These are phyloP conservation scores for Mariannaea sp. DNA, from an alignment of 2,329 filamentous ascomycete genomes.

Conservation along the genomic window DNA sequence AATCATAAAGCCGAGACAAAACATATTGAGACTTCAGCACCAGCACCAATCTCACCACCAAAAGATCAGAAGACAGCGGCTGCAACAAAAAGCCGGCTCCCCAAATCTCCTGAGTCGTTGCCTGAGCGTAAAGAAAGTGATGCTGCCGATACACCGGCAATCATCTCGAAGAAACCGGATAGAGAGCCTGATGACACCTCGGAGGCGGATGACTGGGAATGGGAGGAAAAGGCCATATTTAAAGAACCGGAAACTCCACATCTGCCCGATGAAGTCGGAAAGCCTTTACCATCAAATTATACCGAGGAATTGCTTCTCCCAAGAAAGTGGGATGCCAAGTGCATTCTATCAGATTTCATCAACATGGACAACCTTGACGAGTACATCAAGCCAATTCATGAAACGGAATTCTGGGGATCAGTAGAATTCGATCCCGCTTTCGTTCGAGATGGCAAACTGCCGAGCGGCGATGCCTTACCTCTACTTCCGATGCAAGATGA, in stretches of 20 bases:
- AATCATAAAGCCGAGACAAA: constrained; percentile 20
- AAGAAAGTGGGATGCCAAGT: constrained; percentile 49
- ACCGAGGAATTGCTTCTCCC: constrained; percentile 53
- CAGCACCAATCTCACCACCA: constrained; percentile 27
- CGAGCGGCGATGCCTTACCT: constrained; percentile 30
- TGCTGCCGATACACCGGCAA: constrained; percentile 11
- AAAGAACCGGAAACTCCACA: constrained; percentile 41
- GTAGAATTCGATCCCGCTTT: constrained; percentile 53
- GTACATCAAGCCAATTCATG: constrained; percentile 49
- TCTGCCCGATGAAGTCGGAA: constrained; percentile 53
- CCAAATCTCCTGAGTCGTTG: constrained; percentile 11
- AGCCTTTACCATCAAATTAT: constrained; percentile 49
- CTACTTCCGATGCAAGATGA: constrained; percentile 12
- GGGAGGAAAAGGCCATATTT: constrained; percentile 48
- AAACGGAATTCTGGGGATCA: constrained; percentile 46
- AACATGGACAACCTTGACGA: constrained; percentile 49
- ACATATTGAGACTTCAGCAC: constrained; percentile 25
- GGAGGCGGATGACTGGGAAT: constrained; percentile 44
- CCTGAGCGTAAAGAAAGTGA: constrained; percentile 19
- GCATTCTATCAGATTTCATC: constrained; percentile 52
- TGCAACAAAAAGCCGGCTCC: constrained; percentile 8
- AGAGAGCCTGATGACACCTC: constrained; percentile 11
- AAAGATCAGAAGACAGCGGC: constrained; percentile 35
- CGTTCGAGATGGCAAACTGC: constrained; percentile 32
- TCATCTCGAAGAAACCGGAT: constrained; percentile 17